Conservation (phyloP, 352 stramenopile species). For the Phytopythium aichiense region DNA sequence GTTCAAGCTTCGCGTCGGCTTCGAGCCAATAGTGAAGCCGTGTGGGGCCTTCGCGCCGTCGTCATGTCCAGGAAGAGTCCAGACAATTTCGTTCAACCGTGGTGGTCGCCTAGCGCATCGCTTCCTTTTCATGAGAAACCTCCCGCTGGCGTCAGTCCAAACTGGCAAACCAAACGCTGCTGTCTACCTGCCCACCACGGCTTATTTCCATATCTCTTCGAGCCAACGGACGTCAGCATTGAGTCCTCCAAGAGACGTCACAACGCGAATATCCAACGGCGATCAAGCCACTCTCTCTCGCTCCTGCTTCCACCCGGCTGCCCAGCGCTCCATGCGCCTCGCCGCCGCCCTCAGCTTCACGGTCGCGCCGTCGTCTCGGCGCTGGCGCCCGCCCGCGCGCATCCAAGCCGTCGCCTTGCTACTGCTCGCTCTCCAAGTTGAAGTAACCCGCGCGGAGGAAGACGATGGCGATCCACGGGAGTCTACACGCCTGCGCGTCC, state of each 20-base stretch:
- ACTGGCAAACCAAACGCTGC: no score
- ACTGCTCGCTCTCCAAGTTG: conserved; percentile 2
- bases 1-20: no score
- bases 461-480: background rate
- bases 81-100: no score
- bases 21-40: no score
- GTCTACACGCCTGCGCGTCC: background rate
- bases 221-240: background rate
- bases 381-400: background rate
- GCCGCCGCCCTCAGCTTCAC: background rate
- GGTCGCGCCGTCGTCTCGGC: background rate
- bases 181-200: background rate
- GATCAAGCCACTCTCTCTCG: no score
- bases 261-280: background rate
- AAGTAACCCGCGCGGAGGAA: background rate
- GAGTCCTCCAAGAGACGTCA: background rate
- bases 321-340: background rate
- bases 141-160: no score
- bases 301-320: no score
- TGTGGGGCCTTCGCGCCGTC: no score
- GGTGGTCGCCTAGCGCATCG: no score
- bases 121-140: no score
- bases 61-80: no score
- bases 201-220: background rate
- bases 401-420: background rate